Evolutionary conservation across 495 filamentous ascomycete genomes (phyloP), one percentile per base, ranked within the genome.

Genomic region (Pseudotulostoma volvatum): DNA sequence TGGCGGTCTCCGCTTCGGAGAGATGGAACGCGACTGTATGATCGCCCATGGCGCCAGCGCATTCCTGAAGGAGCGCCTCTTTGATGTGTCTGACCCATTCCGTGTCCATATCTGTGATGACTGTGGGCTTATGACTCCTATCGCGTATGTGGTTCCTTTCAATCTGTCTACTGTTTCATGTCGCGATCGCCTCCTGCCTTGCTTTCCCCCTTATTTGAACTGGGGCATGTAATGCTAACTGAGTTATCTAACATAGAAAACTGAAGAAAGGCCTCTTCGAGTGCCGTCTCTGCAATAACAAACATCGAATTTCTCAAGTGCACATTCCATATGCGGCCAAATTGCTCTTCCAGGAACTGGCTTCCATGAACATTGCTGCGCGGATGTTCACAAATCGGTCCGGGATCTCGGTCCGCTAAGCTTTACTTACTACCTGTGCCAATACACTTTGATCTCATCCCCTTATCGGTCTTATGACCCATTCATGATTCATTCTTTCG

Each of bases 11-110:
- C 85, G 90, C 51, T 99, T 99, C 71, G 90, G 90, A 74, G 90
- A 99, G 70, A 99, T 99, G 90, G 90, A 99, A 63, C 87, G 90
- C 58, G 90, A 99, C 73, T 99, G 90, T 63, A 96, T 99, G 92
- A 96, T 99, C 59, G 81, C 92, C 19, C 92, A 99, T 60, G 90
- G 90, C 53, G 90, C 90, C 18, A 85, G 82, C 44, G 76, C 85
- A 3, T 96, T 99, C 73, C 66, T 99, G 55, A 95, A 95, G 66
- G 90, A 99, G 70, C 70, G 88, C 44, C 64, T 99, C 44, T 95
- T 99, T 48, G 87, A 95, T 56, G 92, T 96, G 32, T 86, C 79
- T 41, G 90, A 99, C 61, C 87, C 90, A n/a, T 96, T 93, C 73
- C 68, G 85, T 48, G 92, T 99, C 37, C 92, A 99, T 56, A 79